Percentiles rank a stretch among this genome's conserved stretches.
Evolutionary conservation across 495 filamentous ascomycete genomes (phyloP).

Genomic region (Darksidea phi): DNA sequence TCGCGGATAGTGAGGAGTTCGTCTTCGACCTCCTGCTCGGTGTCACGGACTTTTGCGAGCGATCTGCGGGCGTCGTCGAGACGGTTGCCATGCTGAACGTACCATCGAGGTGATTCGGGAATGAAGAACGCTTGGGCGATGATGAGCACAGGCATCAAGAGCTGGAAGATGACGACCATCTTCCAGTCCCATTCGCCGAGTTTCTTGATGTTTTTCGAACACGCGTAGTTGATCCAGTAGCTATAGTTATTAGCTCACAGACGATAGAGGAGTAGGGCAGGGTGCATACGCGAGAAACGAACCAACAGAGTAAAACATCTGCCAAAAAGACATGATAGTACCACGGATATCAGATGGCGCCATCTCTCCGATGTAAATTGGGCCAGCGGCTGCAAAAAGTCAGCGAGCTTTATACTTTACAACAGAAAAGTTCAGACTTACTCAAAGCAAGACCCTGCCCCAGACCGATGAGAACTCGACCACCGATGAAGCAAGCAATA

Average conservation of each 20-base stretch:
- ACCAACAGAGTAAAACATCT: slow-evolving; percentile 65
- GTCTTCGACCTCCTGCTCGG: slow-evolving; percentile 58
- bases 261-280: neutral
- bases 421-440: slow-evolving; percentile 39
- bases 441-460: slow-evolving; percentile 65
- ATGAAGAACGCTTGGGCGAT: slow-evolving; percentile 54
- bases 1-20: slow-evolving; percentile 58
- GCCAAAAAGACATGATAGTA: slow-evolving; percentile 67
- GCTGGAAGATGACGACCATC: slow-evolving; percentile 62
- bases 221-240: slow-evolving; percentile 54
- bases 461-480: slow-evolving; percentile 62
- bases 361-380: slow-evolving; percentile 63
- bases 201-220: slow-evolving; percentile 50
- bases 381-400: slow-evolving; percentile 49
- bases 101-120: slow-evolving; percentile 61
- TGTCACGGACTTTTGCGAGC: slow-evolving; percentile 54
- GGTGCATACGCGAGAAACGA: slow-evolving; percentile 58
- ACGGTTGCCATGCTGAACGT: slow-evolving; percentile 53
- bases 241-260: neutral
- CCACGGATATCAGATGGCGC: slow-evolving; percentile 60
- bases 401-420: neutral
- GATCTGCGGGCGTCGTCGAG: slow-evolving; percentile 55
- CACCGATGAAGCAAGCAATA: slow-evolving; percentile 60
- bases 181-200: slow-evolving; percentile 64
- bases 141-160: slow-evolving; percentile 56